A percentile compares a stretch with the other conserved stretches of the same genome.
phyloP scores from a whole-genome alignment of 2,329 filamentous ascomycete genomes.

The Celoporthe dispersa region DNA sequence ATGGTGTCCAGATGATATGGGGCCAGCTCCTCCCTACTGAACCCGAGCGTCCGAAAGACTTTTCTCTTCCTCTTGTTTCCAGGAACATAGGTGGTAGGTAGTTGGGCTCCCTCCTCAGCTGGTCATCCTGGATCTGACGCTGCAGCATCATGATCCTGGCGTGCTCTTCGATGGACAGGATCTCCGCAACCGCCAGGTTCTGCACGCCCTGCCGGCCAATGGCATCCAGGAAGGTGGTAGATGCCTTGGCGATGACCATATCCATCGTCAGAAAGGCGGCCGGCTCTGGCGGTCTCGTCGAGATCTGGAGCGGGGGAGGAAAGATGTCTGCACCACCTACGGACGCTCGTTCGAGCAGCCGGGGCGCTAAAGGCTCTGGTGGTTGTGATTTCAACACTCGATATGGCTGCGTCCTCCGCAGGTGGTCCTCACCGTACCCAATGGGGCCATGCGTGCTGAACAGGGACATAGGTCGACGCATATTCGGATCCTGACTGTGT shows the following conservation, averaged over 20 bases:
- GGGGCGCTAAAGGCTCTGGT: constrained; percentile 51
- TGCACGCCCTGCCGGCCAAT: constrained; percentile 53
- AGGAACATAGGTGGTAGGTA: constrained; percentile 68
- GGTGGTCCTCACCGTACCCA: constrained; percentile 50
- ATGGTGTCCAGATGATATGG: constrained; percentile 57
- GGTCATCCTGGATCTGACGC: constrained; percentile 60
- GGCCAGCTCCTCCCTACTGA: constrained; percentile 56
- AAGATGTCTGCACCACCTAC: constrained; percentile 55
- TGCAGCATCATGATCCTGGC: constrained; percentile 57
- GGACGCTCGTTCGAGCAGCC: constrained; percentile 57
- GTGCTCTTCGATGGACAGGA: constrained; percentile 56
- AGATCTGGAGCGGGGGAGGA: constrained; percentile 47
- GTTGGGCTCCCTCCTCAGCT: constrained; percentile 61
- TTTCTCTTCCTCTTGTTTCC: constrained; percentile 57
- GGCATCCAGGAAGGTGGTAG: constrained; percentile 58
- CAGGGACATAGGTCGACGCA: constrained; percentile 55
- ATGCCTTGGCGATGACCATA: constrained; percentile 61
- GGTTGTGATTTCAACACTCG: constrained; percentile 59
- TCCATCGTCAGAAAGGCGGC: constrained; percentile 63
- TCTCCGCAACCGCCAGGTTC: constrained; percentile 57
- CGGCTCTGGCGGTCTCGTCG: constrained; percentile 51
- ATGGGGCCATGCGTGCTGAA: constrained; percentile 52
- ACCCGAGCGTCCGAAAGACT: constrained; percentile 59
- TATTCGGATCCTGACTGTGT: constrained; percentile 47
- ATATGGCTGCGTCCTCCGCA: constrained; percentile 53